phyloP scores from a whole-genome alignment of 2,329 filamentous ascomycete species.

The Hypoxylon rubiginosum region DNA sequence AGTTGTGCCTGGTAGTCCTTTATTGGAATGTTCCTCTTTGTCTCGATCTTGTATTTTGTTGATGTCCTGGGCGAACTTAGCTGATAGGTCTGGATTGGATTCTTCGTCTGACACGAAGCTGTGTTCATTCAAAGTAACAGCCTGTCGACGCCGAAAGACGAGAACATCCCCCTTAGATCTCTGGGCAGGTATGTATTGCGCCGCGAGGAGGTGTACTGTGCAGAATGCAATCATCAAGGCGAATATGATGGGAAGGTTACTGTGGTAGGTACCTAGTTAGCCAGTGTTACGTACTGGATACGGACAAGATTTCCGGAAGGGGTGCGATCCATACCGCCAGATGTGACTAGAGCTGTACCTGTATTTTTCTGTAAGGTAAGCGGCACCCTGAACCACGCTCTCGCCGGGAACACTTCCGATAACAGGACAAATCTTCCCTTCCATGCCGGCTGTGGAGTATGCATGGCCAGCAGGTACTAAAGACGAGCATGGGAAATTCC shows the following conservation, averaged over 20 bases:
- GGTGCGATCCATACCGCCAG: constrained; percentile 61
- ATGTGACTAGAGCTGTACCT: constrained; percentile 68
- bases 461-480: constrained; percentile 41
- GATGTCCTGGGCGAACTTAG: not conserved
- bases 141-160: not conserved
- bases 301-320: no score
- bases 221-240: not conserved
- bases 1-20: not conserved
- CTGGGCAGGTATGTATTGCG: not conserved
- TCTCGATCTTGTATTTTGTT: not conserved
- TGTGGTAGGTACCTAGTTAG: no score
- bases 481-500: constrained; percentile 40
- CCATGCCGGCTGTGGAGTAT: no score
- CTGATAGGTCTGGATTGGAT: no score
- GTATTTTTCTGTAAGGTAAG: constrained; percentile 68
- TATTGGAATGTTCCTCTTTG: not conserved
- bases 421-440: constrained; percentile 63
- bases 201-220: not conserved
- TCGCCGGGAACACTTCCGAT: no score
- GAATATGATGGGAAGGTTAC: no score
- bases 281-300: no score
- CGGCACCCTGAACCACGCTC: constrained; percentile 67
- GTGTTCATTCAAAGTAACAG: no score
- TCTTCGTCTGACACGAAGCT: no score
- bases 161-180: constrained; percentile 1